Conservation (phyloP, 257 asterid species). For the Agastache rugosa region DNA sequence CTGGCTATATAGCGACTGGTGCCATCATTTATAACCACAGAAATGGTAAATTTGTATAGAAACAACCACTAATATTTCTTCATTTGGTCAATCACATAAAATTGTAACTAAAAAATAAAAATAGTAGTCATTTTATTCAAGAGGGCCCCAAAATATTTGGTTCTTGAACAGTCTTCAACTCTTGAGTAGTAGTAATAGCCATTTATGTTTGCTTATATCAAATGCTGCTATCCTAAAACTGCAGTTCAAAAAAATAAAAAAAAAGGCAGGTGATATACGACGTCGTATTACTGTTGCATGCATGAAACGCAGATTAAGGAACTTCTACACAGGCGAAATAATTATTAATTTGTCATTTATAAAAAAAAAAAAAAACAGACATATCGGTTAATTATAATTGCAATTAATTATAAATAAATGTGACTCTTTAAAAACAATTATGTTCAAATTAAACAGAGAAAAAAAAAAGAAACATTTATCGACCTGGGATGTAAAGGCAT, state of each 20-base stretch:
- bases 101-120: too few relatives aligned
- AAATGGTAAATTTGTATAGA: not conserved
- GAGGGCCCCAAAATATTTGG: not conserved
- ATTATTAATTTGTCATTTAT: not conserved
- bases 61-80: not conserved
- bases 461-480: not conserved
- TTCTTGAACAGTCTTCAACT: not conserved
- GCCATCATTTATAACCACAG: not conserved
- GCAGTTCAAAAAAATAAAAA: not conserved
- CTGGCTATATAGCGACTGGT: not conserved
- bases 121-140: not conserved
- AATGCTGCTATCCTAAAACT: not conserved
- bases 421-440: not conserved
- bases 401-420: not conserved
- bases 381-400: not conserved
- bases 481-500: conserved; percentile 71
- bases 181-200: not conserved
- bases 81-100: conserved; percentile 8
- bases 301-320: conserved; percentile 9
- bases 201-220: not conserved
- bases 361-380: not conserved
- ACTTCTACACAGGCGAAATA: not conserved
- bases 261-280: not conserved
- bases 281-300: conserved; percentile 26
- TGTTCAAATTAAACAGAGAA: not conserved